These are phyloP conservation scores for Aspergillus wentii DNA, from an alignment of 495 filamentous ascomycete genomes.

Conservation along the genomic window DNA sequence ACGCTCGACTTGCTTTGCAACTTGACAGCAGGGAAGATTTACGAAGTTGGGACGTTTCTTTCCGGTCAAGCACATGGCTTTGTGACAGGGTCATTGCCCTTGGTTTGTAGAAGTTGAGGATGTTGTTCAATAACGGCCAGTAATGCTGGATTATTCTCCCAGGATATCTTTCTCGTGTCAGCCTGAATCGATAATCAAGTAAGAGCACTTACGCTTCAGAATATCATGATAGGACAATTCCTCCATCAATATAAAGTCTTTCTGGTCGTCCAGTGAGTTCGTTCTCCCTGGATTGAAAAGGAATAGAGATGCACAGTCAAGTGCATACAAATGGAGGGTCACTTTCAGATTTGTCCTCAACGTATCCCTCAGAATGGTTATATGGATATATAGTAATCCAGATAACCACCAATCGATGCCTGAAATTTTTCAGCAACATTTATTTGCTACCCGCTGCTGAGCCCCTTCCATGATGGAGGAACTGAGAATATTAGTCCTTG, in stretches of 20 bases:
- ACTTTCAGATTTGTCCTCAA: too few species aligned
- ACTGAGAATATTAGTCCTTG: slow-evolving; percentile 60
- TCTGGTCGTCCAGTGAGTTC: slow-evolving; percentile 43
- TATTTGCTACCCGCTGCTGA: too few species aligned
- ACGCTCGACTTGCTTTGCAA: too few species aligned
- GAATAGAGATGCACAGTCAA: slow-evolving; percentile 62
- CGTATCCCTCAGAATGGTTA: too few species aligned
- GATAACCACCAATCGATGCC: slow-evolving; percentile 60
- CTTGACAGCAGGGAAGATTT: slow-evolving; percentile 27
- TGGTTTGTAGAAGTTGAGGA: slow-evolving; percentile 26
- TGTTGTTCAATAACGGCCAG: slow-evolving; percentile 28
- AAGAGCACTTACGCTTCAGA: slow-evolving; percentile 52
- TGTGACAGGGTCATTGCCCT: slow-evolving; percentile 24
- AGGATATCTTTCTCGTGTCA: slow-evolving; percentile 27
- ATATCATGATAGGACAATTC: slow-evolving; percentile 62
- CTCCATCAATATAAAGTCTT: slow-evolving; percentile 58
- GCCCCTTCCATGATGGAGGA: slow-evolving; percentile 29
- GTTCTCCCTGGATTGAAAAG: slow-evolving; percentile 59
- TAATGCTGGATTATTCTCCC: slow-evolving; percentile 22
- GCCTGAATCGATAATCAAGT: too few species aligned
- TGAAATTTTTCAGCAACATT: too few species aligned
- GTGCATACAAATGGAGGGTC: slow-evolving; percentile 55
- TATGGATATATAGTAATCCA: slow-evolving; percentile 21
- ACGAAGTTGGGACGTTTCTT: slow-evolving; percentile 22
- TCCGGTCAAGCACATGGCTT: slow-evolving; percentile 18